Base-by-base conservation (phyloP, 768 basidiomycete genomes). In the Lepiota venenata region DNA sequence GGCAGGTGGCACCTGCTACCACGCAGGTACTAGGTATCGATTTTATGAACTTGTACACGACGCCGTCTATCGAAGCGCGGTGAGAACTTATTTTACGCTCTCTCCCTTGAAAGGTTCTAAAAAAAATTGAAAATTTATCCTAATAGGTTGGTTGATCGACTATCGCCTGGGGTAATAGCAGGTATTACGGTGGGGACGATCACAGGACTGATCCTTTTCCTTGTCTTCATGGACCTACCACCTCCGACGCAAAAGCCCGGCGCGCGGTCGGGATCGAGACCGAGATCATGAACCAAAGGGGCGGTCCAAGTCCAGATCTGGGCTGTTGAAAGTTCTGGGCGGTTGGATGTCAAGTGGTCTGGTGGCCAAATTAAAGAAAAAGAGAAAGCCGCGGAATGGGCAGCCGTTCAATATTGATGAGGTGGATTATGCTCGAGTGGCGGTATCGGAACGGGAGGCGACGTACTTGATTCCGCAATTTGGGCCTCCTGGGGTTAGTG, bases 21-120 rank as follows among this genome's bases (percentile, higher is more conserved):
- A 52, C 12, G 14, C 7, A 39, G 35, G n/a, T 35, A 2, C 45
- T 71, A 27, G 65, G 64, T 5, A 61, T 71, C 43, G 69, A 71
- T 47, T 71, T 64, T 43, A 67, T 68, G 2, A 57, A 69, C 29
- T 57, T 70, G 3, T 70, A 59, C 46, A 65, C 68, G 1, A 58
- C 64, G 2, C 44, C 59, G 2, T 64, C 69, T 8, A 41, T 66
- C 40, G 52, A 62, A 39, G 52, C 59, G 20, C n/a, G 37, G 59
- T 63, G 36, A 51, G 63, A 50, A 41, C 18, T 36, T n/a, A 41
- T 8, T 7, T 18, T 47, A 20, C 16, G 25, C 15, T 55, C 25
- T 25, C 25, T 25, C 25, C 3, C 25, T 25, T 2, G 5, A 25
- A 25, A 5, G 25, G 25, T 5, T 5, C n/a, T n/a, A n/a, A 25